Conservation (phyloP, 768 basidiomycete species). For the Psilocybe cyanescens region DNA sequence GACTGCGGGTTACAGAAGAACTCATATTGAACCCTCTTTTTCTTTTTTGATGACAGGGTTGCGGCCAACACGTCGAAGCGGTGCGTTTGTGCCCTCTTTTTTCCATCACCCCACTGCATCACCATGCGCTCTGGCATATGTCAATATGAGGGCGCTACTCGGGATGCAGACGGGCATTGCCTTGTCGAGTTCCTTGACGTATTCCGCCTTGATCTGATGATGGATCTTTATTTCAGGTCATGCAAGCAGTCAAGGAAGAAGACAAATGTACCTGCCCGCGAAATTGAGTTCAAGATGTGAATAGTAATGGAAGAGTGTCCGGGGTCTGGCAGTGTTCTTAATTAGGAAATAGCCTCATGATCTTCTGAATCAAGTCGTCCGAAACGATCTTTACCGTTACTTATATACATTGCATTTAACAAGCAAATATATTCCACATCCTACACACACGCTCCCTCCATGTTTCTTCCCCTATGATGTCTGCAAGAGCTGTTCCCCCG, state of each 20-base stretch:
- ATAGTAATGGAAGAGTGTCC: constrained; percentile 15
- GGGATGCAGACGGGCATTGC: constrained; percentile 13
- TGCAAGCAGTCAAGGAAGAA: constrained; percentile 49
- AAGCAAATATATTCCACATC: constrained; percentile 20
- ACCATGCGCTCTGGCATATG: constrained; percentile 3
- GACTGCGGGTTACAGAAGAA: constrained; percentile 5
- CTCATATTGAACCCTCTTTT: constrained; percentile 17
- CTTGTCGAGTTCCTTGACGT: constrained; percentile 19
- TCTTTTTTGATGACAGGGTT: constrained; percentile 53
- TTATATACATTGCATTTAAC: constrained; percentile 11
- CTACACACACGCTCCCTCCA: constrained; percentile 24
- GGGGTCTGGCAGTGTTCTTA: constrained; percentile 16
- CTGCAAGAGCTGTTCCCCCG: constrained; percentile 25
- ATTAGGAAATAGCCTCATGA: constrained; percentile 34
- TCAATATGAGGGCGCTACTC: constrained; percentile 3
- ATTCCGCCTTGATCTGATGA: constrained; percentile 23
- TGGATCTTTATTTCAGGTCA: constrained; percentile 38
- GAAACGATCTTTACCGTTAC: constrained; percentile 23
- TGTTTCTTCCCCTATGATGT: constrained; percentile 29
- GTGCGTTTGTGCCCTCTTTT: constrained; percentile 43
- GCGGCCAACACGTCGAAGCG: constrained; percentile 65
- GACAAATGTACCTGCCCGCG: constrained; percentile 46
- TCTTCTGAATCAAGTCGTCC: constrained; percentile 22
- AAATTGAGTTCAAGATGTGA: constrained; percentile 19
- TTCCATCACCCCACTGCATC: constrained; percentile 5